Evolutionary conservation across 768 basidiomycete genomes (phyloP), one percentile per base, ranked within the genome.

Genomic region (Tulasnella sp.): DNA sequence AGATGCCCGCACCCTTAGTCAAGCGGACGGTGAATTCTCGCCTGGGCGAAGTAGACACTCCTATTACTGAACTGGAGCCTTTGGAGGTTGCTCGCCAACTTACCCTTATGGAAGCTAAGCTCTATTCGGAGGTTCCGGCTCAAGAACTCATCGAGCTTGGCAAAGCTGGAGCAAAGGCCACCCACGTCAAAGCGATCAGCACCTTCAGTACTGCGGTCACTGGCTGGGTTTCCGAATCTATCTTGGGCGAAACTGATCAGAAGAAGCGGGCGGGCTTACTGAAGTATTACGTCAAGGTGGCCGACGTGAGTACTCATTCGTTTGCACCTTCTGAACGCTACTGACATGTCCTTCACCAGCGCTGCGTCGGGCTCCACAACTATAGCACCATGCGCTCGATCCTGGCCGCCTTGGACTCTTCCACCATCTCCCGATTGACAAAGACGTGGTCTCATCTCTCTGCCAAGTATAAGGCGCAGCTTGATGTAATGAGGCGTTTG

Each of bases 171-270:
- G 87, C 87, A 48, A 87, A 87, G 82, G 86, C 89, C 9, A 88
- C 90, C 26, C 93, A 93, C 80, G 91, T 99, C 69, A 92, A 90
- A 83, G 92, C 93, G 32, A 91, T 99, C 80, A 92, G 92, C 69
- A 90, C 92, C 6, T 85, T 98, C 83, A 97, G 95, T 83, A 99
- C 96, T 18, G 90, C 92, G 75, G 92, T 98, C 81, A 98, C 96
- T 0, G 96, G 96, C 5, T 97, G 95, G 94, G 93, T 98, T 40
- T 92, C 96, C 11, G 97, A 99, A 85, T 92, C 92, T 82, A 96
- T 99, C 79, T 85, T 99, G 72, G 91, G 91, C 81, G 97, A 99
- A 85, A 88, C 87, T 74, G 97, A 99, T 84, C 88, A 91, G 81
- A 96, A 94, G 88, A 93, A 91, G 85, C 87, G 96, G 79, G 91